Evolutionary conservation across 495 filamentous ascomycete species (phyloP).

Genomic region (Thozetella sp.): DNA sequence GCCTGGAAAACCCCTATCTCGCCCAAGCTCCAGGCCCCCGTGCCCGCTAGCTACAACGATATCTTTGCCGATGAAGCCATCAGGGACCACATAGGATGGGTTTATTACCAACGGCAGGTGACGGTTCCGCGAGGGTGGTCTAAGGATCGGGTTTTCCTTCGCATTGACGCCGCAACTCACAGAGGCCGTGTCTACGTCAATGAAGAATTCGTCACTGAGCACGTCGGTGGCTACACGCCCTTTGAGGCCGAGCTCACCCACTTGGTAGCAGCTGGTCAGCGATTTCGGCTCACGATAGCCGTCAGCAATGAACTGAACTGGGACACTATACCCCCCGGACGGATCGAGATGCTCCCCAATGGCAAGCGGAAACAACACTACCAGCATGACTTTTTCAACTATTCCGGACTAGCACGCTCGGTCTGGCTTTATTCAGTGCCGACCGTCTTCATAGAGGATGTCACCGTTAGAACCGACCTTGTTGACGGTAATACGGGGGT

Average conservation of each 20-base stretch:
- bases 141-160: not conserved
- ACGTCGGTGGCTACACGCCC: not conserved
- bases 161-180: not conserved
- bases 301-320: not conserved
- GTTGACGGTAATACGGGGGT: not conserved
- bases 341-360: not conserved
- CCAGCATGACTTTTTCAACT: not conserved
- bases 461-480: not conserved
- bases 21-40: not conserved
- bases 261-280: not conserved
- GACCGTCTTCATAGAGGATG: not conserved
- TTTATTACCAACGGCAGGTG: not conserved
- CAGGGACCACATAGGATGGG: not conserved
- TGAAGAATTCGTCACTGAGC: not conserved
- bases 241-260: not conserved
- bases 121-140: not conserved
- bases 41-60: not conserved
- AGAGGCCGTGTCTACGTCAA: not conserved
- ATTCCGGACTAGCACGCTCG: not conserved
- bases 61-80: not conserved
- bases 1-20: not conserved
- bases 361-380: not conserved
- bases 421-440: not conserved
- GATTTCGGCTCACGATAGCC: not conserved
- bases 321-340: not conserved